Evolutionary conservation across 345 rosid genomes (phyloP).

Genomic region (Chamaenerion angustifolium): DNA sequence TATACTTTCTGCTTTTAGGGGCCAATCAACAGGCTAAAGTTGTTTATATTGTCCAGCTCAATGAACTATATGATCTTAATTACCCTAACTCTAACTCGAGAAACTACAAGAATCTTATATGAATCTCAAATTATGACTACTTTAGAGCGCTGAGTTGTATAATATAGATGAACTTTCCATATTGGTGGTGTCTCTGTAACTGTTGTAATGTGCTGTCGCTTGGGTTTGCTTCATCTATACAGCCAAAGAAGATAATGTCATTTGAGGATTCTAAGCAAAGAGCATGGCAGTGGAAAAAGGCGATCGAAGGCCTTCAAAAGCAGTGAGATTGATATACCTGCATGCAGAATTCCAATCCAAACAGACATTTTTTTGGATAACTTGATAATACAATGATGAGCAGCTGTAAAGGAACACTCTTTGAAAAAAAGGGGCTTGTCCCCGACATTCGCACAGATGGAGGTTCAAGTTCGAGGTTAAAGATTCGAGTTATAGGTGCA

Average conservation of each 20-base stretch:
- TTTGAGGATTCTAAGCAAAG: constrained; percentile 89
- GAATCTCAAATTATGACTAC: no score
- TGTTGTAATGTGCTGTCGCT: background rate
- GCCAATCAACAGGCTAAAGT: no score
- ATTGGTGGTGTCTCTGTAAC: no score
- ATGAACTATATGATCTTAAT: no score
- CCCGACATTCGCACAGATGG: background rate
- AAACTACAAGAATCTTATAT: background rate
- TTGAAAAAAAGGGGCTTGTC: constrained; percentile 2
- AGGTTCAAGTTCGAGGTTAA: background rate
- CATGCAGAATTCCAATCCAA: no score
- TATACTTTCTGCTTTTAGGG: no score
- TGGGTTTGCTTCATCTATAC: constrained; percentile 10
- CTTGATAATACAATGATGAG: constrained; percentile 13
- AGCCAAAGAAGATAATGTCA: constrained; percentile 92
- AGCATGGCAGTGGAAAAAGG: constrained; percentile 90
- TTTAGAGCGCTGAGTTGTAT: no score
- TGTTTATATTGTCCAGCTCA: no score
- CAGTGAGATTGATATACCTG: constrained; percentile 26
- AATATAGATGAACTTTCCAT: no score
- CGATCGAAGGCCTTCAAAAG: constrained; percentile 82
- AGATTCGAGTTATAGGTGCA: background rate
- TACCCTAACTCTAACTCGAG: no score
- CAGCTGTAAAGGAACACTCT: background rate
- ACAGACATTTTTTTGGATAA: background rate